phyloP scores from a whole-genome alignment of 225 moss, liverwort and hornwort species.

The Sphagnum contortum region DNA sequence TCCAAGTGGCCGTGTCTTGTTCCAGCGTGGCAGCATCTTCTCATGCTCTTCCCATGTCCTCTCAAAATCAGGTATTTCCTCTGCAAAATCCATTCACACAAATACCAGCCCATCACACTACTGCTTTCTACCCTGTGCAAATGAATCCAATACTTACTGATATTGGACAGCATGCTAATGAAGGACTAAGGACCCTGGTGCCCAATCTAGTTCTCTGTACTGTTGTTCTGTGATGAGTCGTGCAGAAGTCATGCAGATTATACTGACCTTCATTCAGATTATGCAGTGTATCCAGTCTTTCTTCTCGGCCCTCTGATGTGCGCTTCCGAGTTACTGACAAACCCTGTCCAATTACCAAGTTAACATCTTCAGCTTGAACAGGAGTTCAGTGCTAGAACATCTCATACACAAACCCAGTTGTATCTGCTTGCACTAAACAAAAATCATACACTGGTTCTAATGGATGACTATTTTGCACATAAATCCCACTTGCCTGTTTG shows the following conservation, averaged over 20 bases:
- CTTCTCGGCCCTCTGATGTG: constrained; percentile 47
- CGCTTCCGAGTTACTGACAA: constrained; percentile 51
- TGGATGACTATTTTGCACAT: too few relatives aligned
- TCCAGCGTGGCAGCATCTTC: constrained; percentile 36
- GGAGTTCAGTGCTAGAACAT: not conserved
- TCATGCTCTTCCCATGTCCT: constrained; percentile 39
- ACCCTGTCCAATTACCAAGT: constrained; percentile 24
- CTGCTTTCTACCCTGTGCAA: too few relatives aligned
- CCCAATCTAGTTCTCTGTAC: too few relatives aligned
- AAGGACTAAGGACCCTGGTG: too few relatives aligned
- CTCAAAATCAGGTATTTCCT: constrained; percentile 40
- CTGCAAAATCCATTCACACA: constrained; percentile 11
- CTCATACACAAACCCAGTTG: too few relatives aligned
- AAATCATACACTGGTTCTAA: too few relatives aligned
- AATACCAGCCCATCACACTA: too few relatives aligned
- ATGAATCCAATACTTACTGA: too few relatives aligned
- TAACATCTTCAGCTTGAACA: constrained; percentile 3
- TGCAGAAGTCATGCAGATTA: not conserved
- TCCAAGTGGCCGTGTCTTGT: constrained; percentile 29
- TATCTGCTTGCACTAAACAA: too few relatives aligned
- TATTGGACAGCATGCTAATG: too few relatives aligned
- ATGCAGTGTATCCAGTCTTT: constrained; percentile 43
- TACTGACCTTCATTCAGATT: constrained; percentile 43
- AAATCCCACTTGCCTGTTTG: too few relatives aligned
- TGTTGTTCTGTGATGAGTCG: too few relatives aligned